Evolutionary conservation across 2,329 filamentous ascomycete species (phyloP), one percentile per base, ranked within the genome.

Genomic region (Penicillium sp.): DNA sequence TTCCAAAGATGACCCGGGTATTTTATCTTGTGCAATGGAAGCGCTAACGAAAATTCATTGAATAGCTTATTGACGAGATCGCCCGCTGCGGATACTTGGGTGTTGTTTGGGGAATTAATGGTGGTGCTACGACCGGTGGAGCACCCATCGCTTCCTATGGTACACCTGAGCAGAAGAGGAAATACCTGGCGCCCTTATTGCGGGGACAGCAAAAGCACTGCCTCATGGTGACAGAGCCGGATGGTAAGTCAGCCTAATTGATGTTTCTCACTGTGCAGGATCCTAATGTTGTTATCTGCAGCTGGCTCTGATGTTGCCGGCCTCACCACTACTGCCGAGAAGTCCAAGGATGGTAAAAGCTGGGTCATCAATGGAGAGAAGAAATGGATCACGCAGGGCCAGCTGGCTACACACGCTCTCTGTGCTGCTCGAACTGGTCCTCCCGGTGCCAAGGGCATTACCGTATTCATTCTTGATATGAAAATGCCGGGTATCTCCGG

Each of bases 341-440:
- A 89, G 75, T 88, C 85, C 0, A 70, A 83, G 3, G 86, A 89
- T 64, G 87, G 87, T 42, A 84, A 85, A 69, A 80, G 84, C 71
- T 91, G 88, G 70, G 78, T 79, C 58, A 77, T 82, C 45, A 64
- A 62, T 44, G 88, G 88, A 45, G 88, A 84, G 51, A 91, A 91
- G 80, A 91, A 91, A 74, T 89, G 87, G 87, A 89, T 89, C 65
- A 90, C 87, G 34, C 89, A 89, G 70, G 88, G 87, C 45, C 83
- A 84, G 57, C 91, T 84, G 74, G 82, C 76, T 58, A 87, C 91
- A 70, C 91, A 91, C 76, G 92, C 91, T 64, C 85, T 92, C 46
- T 44, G 55, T 2, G 59, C 57, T 16, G 59, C 56, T 19, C 49
- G 59, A 10, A 87, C 84, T 0, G 89, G 85, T 27, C 88, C 88